Evolutionary conservation across 1,284 basidiomycete species (phyloP).

Genomic region (Porodaedalea pini): DNA sequence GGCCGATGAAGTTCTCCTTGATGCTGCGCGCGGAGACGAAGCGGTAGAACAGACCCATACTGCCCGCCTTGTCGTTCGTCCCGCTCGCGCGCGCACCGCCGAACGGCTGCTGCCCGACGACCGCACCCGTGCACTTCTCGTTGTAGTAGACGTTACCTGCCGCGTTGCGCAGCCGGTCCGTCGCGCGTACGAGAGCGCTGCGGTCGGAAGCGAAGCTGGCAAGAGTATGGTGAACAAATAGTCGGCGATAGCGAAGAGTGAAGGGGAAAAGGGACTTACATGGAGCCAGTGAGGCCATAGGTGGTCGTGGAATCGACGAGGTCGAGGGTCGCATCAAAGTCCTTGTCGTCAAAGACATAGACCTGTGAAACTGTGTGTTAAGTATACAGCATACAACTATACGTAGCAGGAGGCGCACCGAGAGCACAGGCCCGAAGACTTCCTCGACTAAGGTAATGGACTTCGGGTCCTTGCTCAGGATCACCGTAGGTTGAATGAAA

Average conservation of each 20-base stretch:
- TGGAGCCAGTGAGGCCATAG: slow-evolving; percentile 89
- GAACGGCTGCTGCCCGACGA: slow-evolving; percentile 96
- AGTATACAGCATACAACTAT: slow-evolving; percentile 14
- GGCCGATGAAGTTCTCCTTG: slow-evolving; percentile 90
- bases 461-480: slow-evolving; percentile 89
- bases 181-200: slow-evolving; percentile 68
- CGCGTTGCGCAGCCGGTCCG: slow-evolving; percentile 79
- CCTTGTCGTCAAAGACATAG: slow-evolving; percentile 81
- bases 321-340: slow-evolving; percentile 83
- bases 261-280: slow-evolving; percentile 47
- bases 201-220: slow-evolving; percentile 80
- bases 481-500: slow-evolving; percentile 93
- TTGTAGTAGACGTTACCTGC: slow-evolving; percentile 94
- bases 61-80: slow-evolving; percentile 98
- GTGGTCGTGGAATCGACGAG: slow-evolving; percentile 84
- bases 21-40: slow-evolving; percentile 90
- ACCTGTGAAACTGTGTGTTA: slow-evolving; percentile 41
- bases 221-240: slow-evolving; percentile 9
- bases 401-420: slow-evolving; percentile 61
- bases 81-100: slow-evolving; percentile 91
- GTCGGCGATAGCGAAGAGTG: neutral
- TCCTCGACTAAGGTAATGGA: slow-evolving; percentile 93
- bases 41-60: slow-evolving; percentile 85
- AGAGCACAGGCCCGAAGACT: slow-evolving; percentile 96
- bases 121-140: slow-evolving; percentile 94